phyloP scores from a whole-genome alignment of 805 yeast genomes.

The Lachancea fermentati region DNA sequence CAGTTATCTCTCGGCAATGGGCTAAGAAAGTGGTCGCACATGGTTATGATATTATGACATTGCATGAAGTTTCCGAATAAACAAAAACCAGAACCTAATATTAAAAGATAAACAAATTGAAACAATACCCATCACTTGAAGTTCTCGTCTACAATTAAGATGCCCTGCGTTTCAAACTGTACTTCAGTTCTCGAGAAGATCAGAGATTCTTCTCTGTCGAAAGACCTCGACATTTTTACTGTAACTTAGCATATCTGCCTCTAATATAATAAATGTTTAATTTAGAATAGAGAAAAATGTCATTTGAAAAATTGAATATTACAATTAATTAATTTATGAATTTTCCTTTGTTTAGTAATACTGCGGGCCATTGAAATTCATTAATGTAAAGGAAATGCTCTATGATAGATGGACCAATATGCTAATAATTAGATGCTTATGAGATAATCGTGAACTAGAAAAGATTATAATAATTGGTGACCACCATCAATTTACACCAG shows the following conservation, averaged over 20 bases:
- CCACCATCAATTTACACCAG: constrained; percentile 12
- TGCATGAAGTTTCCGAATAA: constrained; percentile 27
- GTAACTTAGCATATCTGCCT: constrained; percentile 8
- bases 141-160: not conserved
- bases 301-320: not conserved
- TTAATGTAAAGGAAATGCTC: constrained; percentile 2
- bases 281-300: constrained; percentile 3
- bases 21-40: constrained; percentile 50
- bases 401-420: constrained; percentile 1
- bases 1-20: constrained; percentile 77
- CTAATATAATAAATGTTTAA: constrained; percentile 3
- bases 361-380: not conserved
- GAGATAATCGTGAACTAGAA: constrained; percentile 1
- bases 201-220: constrained; percentile 1
- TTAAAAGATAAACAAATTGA: not conserved
- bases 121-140: not conserved
- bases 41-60: constrained; percentile 35
- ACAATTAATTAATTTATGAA: constrained; percentile 1
- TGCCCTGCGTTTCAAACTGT: not conserved
- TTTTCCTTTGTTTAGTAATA: not conserved
- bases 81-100: not conserved
- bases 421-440: not conserved
- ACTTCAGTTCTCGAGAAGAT: not conserved
- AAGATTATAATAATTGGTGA: constrained; percentile 2
- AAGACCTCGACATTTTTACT: constrained; percentile 1